Evolutionary conservation across 176 grass and related monocot species (phyloP).

Genomic region (Hsuehochloa calcarea): DNA sequence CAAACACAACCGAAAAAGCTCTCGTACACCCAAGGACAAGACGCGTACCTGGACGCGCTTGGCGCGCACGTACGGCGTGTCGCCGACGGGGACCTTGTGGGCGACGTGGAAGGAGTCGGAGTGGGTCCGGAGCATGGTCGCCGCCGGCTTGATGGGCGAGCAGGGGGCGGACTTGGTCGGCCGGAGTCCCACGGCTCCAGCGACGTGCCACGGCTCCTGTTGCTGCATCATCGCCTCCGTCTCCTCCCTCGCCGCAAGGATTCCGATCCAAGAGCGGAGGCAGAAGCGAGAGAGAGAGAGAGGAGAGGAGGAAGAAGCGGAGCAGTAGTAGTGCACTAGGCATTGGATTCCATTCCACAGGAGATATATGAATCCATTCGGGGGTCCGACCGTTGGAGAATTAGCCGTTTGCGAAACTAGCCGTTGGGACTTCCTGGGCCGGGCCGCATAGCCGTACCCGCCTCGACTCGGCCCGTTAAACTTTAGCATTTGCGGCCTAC

Average conservation of each 20-base stretch:
- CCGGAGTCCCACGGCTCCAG: constrained; percentile 31
- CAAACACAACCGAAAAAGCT: background rate
- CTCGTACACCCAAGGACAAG: background rate
- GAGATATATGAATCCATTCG: constrained; percentile 40
- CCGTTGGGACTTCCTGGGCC: constrained; percentile 19
- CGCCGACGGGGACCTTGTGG: constrained; percentile 91
- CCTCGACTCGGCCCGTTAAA: background rate
- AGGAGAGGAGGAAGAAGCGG: background rate
- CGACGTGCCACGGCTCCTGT: constrained; percentile 45
- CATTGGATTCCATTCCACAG: constrained; percentile 34
- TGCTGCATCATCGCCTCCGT: constrained; percentile 40
- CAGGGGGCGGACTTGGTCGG: constrained; percentile 67
- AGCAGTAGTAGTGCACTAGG: background rate
- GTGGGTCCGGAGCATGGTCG: constrained; percentile 40
- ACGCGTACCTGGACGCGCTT: constrained; percentile 82
- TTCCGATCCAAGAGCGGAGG: background rate
- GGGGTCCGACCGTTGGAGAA: constrained; percentile 65
- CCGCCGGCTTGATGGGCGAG: constrained; percentile 62
- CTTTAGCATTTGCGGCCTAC: background rate
- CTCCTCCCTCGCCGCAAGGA: constrained; percentile 26
- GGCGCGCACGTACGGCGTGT: constrained; percentile 87
- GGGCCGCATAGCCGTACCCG: background rate
- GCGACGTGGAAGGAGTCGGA: constrained; percentile 78
- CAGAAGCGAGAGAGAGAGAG: background rate
- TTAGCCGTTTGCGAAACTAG: constrained; percentile 61